phyloP scores from a whole-genome alignment of 805 yeast species.

The Pichia paraexigua region DNA sequence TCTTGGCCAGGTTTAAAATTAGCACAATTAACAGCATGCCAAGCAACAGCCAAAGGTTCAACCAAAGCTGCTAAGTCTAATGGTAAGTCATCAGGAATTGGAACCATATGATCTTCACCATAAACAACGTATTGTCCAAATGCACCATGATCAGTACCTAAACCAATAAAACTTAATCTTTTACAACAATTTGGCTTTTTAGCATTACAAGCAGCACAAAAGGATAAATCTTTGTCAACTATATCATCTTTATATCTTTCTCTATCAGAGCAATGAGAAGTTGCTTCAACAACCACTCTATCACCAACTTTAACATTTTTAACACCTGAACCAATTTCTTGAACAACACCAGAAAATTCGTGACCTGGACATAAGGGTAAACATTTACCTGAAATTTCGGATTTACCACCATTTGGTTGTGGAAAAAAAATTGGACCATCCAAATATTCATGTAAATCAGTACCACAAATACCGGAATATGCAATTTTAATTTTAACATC shows the following conservation, averaged over 20 bases:
- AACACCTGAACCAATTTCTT: conserved; percentile 40
- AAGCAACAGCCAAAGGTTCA: conserved; percentile 53
- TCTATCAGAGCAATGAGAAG: conserved; percentile 40
- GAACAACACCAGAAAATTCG: conserved; percentile 24
- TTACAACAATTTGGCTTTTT: conserved; percentile 41
- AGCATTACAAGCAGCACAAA: conserved; percentile 36
- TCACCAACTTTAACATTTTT: conserved; percentile 40
- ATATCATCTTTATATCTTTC: conserved; percentile 27
- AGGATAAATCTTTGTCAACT: conserved; percentile 22
- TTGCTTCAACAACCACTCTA: conserved; percentile 56
- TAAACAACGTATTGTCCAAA: conserved; percentile 34
- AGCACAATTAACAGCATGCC: conserved; percentile 49
- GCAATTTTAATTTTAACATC: conserved; percentile 28
- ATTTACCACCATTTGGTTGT: conserved; percentile 17
- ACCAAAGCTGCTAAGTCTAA: conserved; percentile 39
- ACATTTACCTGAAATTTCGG: conserved; percentile 33
- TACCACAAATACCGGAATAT: conserved; percentile 59
- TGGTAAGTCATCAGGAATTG: conserved; percentile 26
- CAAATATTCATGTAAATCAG: conserved; percentile 49
- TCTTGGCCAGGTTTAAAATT: conserved; percentile 34
- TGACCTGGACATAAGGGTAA: conserved; percentile 33
- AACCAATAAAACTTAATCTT: conserved; percentile 37
- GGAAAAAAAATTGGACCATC: conserved; percentile 55
- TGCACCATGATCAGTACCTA: conserved; percentile 44
- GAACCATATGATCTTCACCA: conserved; percentile 29